These are phyloP conservation scores for Jamesozyma jinghongensis DNA, from an alignment of 805 yeast genomes.

Conservation along the genomic window DNA sequence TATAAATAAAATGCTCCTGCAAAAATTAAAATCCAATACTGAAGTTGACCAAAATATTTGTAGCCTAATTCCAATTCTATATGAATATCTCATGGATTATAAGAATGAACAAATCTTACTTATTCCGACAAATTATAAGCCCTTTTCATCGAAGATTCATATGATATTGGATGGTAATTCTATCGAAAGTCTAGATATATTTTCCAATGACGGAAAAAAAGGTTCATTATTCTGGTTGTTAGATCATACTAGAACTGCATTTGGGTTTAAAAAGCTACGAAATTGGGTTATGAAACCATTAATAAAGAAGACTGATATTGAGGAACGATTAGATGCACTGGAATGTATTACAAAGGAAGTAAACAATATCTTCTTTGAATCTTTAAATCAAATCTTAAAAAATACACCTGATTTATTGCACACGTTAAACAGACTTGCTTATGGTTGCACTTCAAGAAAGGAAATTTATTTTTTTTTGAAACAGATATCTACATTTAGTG, in stretches of 20 bases:
- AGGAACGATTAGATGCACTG: constrained; percentile 55
- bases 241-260: constrained; percentile 69
- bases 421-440: constrained; percentile 49
- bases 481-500: constrained; percentile 33
- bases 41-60: constrained; percentile 11
- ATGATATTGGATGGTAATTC: constrained; percentile 60
- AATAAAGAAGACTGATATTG: constrained; percentile 42
- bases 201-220: constrained; percentile 44
- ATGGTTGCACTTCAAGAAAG: constrained; percentile 47
- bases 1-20: background rate
- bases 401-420: constrained; percentile 50
- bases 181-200: constrained; percentile 64
- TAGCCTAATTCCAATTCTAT: constrained; percentile 36
- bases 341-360: constrained; percentile 35
- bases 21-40: background rate
- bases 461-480: constrained; percentile 50
- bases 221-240: constrained; percentile 78
- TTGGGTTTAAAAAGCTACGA: constrained; percentile 59
- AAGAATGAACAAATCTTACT: constrained; percentile 47
- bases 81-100: constrained; percentile 54
- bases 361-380: constrained; percentile 34
- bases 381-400: constrained; percentile 28
- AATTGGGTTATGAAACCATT: constrained; percentile 76
- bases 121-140: constrained; percentile 40
- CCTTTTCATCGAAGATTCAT: constrained; percentile 35